Evolutionary conservation across 768 basidiomycete species (phyloP).

Genomic region (Xerocomellus intermedius): DNA sequence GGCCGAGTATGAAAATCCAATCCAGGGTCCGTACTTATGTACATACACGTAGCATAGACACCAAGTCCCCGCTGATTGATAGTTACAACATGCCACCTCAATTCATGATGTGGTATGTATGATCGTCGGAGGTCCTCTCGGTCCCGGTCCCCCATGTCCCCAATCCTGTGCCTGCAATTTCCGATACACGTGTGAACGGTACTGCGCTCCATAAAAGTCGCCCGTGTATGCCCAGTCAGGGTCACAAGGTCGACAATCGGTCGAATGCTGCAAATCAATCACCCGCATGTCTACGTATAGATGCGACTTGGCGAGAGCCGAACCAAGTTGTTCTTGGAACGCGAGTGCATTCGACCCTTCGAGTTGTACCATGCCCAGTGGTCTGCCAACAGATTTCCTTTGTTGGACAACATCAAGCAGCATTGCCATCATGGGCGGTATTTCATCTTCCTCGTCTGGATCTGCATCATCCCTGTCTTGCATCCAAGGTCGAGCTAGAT

Average conservation of each 20-base stretch:
- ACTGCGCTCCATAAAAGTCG: constrained; percentile 31
- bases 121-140: constrained; percentile 29
- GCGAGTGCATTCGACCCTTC: constrained; percentile 22
- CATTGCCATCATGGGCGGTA: constrained; percentile 30
- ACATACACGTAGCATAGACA: constrained; percentile 9
- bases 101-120: constrained; percentile 24
- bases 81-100: constrained; percentile 3
- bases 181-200: constrained; percentile 31
- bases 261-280: constrained; percentile 10
- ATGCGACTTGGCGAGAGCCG: constrained; percentile 27
- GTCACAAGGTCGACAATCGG: constrained; percentile 20
- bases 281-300: constrained; percentile 26
- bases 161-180: constrained; percentile 31
- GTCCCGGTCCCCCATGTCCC: constrained; percentile 19
- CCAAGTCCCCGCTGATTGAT: background rate
- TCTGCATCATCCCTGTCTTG: constrained; percentile 32
- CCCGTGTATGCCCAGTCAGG: constrained; percentile 29
- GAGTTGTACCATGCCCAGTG: constrained; percentile 25
- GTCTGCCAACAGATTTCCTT: constrained; percentile 29
- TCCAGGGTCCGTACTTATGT: background rate
- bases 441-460: constrained; percentile 33
- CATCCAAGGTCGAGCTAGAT: constrained; percentile 28
- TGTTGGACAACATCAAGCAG: constrained; percentile 33
- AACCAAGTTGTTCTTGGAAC: constrained; percentile 29
- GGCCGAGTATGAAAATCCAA: background rate